Evolutionary conservation across 208 protist species (phyloP).

Genomic region (Leishmania mexicana): DNA sequence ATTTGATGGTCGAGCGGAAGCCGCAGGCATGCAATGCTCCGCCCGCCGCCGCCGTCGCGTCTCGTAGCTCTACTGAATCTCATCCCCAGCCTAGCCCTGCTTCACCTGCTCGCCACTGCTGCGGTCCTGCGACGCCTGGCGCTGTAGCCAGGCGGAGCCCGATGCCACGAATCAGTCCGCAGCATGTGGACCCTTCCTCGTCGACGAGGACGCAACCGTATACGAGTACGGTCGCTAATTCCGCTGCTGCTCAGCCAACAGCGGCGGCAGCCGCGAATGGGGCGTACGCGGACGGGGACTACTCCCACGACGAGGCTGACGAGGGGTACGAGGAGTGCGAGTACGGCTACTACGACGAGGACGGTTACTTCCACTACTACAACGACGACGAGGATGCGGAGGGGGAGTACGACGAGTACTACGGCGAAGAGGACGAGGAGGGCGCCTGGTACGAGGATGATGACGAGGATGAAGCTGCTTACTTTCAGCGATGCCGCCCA

Average conservation of each 20-base stretch:
- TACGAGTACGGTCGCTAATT: neutral
- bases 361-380: slow-evolving; percentile 37
- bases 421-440: slow-evolving; percentile 11
- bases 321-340: slow-evolving; percentile 43
- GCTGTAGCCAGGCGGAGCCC: neutral
- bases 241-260: neutral
- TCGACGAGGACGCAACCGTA: neutral
- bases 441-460: slow-evolving; percentile 18
- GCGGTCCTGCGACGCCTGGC: neutral
- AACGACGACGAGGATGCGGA: slow-evolving; percentile 35
- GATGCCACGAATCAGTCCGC: neutral
- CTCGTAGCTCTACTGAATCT: neutral
- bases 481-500: slow-evolving; percentile 34
- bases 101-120: too few species aligned
- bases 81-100: neutral
- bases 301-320: slow-evolving; percentile 17
- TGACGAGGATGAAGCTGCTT: slow-evolving; percentile 22
- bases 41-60: neutral
- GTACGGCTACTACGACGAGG: slow-evolving; percentile 41
- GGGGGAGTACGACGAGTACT: slow-evolving; percentile 21
- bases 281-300: slow-evolving; percentile 6
- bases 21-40: neutral
- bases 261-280: neutral
- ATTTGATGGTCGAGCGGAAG: neutral
- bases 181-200: neutral